These are phyloP conservation scores for Tremellales sp. DNA, from an alignment of 1,284 basidiomycete species.

Conservation along the genomic window DNA sequence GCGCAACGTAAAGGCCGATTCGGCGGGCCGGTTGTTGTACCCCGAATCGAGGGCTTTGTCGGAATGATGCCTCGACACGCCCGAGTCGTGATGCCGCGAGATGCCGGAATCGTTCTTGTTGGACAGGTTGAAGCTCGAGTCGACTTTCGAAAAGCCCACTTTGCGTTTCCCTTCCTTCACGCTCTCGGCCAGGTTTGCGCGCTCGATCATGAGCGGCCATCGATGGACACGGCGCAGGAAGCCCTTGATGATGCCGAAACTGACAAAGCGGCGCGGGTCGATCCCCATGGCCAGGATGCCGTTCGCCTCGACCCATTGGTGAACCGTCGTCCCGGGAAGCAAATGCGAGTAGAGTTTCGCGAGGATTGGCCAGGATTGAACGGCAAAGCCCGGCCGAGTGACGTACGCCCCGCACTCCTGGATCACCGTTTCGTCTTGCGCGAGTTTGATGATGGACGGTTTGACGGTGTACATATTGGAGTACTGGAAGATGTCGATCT, in stretches of 20 bases:
- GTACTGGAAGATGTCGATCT: conserved; percentile 92
- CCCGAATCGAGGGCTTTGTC: conserved; percentile 9
- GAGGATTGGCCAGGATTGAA: conserved; percentile 71
- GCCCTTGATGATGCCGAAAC: conserved; percentile 98
- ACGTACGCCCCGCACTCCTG: conserved; percentile 88
- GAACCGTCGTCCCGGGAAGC: conserved; percentile 76
- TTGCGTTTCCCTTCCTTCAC: conserved; percentile 11
- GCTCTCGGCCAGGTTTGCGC: conserved; percentile 17
- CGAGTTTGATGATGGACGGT: conserved; percentile 77
- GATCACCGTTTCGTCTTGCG: conserved; percentile 73
- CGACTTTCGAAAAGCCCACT: conserved; percentile 29
- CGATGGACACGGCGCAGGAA: conserved; percentile 89
- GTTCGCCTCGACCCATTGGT: conserved; percentile 83
- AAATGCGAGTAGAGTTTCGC: conserved; percentile 81
- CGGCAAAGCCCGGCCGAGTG: conserved; percentile 59
- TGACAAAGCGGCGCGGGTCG: conserved; percentile 90
- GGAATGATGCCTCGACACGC: conserved; percentile 5
- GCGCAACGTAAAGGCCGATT: conserved; percentile 39
- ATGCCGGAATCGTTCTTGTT: neutral
- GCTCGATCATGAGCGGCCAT: conserved; percentile 64
- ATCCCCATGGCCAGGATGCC: conserved; percentile 69
- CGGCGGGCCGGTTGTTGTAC: conserved; percentile 19
- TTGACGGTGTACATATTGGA: conserved; percentile 95
- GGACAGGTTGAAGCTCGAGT: neutral
- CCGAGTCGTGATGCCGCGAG: conserved; percentile 5